phyloP scores from a whole-genome alignment of 169 alveolate genomes.

The Plasmodium cynomolgi region DNA sequence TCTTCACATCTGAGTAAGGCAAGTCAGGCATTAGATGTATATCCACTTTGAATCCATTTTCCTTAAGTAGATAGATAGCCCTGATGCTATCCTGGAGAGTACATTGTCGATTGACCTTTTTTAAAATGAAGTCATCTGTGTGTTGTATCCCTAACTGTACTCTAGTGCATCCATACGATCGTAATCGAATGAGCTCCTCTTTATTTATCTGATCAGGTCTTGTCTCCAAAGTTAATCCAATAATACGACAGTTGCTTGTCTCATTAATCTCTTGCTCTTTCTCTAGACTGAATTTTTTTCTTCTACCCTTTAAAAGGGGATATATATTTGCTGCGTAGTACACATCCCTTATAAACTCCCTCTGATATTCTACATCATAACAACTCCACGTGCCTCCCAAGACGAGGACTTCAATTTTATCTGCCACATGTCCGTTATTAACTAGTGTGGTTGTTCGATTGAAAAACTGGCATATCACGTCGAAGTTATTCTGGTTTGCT shows the following conservation, averaged over 20 bases:
- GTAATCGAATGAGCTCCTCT: conserved; percentile 86
- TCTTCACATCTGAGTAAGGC: conserved; percentile 88
- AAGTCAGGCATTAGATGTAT: conserved; percentile 96
- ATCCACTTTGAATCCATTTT: conserved; percentile 94
- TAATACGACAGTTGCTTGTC: conserved; percentile 77
- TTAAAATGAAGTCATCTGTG: conserved; percentile 89
- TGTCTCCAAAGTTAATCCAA: conserved; percentile 91
- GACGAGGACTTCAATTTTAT: conserved; percentile 94
- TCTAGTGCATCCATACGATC: conserved; percentile 93
- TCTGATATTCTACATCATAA: conserved; percentile 91
- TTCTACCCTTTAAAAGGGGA: conserved; percentile 80
- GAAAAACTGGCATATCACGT: conserved; percentile 91
- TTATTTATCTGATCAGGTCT: conserved; percentile 94
- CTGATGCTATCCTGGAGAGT: conserved; percentile 84
- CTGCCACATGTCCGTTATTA: conserved; percentile 93
- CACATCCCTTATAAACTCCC: conserved; percentile 92
- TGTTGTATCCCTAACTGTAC: conserved; percentile 96
- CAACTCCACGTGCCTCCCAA: conserved; percentile 97
- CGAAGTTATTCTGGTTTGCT: conserved; percentile 94
- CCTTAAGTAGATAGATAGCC: conserved; percentile 92
- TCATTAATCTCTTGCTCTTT: conserved; percentile 82
- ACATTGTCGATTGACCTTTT: conserved; percentile 89
- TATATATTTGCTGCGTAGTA: conserved; percentile 94
- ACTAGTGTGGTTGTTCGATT: conserved; percentile 93
- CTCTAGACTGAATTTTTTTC: conserved; percentile 72